Evolutionary conservation across 768 basidiomycete species (phyloP).

Genomic region (Lanmaoa rubissima): DNA sequence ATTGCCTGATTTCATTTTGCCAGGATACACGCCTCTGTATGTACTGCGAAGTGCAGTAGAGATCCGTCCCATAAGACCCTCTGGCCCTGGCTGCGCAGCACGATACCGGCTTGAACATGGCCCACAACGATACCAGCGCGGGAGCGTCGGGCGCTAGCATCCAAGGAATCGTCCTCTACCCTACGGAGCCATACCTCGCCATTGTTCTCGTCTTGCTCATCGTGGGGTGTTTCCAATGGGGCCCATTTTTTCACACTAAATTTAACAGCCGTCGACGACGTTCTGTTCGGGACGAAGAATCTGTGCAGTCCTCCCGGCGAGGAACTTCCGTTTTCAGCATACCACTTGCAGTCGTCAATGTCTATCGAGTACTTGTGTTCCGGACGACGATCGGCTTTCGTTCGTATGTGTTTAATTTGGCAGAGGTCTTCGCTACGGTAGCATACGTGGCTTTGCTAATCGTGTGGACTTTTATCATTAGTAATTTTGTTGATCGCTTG

Average conservation of each 20-base stretch:
- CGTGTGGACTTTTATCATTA: conserved; percentile 37
- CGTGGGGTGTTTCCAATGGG: conserved; percentile 23
- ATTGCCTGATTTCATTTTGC: not conserved
- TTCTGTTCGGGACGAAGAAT: conserved; percentile 4
- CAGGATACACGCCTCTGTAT: not conserved
- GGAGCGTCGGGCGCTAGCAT: not conserved
- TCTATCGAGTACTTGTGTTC: conserved; percentile 37
- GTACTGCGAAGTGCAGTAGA: not conserved
- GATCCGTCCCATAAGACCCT: conserved; percentile 19
- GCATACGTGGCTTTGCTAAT: conserved; percentile 40
- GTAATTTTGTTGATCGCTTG: conserved; percentile 22
- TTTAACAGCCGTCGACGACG: conserved; percentile 7
- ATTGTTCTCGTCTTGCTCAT: conserved; percentile 10
- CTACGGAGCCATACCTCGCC: conserved; percentile 13
- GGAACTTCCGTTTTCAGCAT: conserved; percentile 20
- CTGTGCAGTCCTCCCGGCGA: not conserved
- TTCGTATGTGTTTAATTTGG: conserved; percentile 39
- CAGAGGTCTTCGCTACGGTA: conserved; percentile 38
- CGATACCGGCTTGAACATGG: conserved; percentile 1
- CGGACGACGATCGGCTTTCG: conserved; percentile 36
- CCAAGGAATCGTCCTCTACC: conserved; percentile 17
- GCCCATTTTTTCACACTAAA: conserved; percentile 11
- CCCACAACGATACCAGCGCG: not conserved
- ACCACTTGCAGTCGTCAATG: conserved; percentile 33
- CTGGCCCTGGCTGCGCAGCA: not conserved